A percentile compares a stretch with the other conserved stretches of the same genome.
These are phyloP conservation scores for Aspergillus udagawae DNA, from an alignment of 2,329 filamentous ascomycete genomes.

Conservation along the genomic window DNA sequence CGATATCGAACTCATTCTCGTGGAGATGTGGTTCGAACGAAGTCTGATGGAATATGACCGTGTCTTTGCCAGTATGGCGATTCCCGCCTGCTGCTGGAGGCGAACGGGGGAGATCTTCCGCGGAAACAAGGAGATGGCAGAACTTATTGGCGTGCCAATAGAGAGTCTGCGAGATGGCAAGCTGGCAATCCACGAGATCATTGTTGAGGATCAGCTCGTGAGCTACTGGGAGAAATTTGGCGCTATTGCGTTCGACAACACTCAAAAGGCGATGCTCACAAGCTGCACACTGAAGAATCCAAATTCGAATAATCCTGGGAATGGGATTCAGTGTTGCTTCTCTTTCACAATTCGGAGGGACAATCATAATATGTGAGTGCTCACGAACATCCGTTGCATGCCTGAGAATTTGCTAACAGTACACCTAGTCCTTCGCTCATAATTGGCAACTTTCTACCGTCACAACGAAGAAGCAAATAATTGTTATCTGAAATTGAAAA, in stretches of 20 bases:
- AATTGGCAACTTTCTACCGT: slow-evolving; percentile 92
- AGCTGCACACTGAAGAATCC: slow-evolving; percentile 88
- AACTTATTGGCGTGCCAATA: slow-evolving; percentile 88
- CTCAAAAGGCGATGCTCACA: slow-evolving; percentile 91
- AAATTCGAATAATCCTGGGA: slow-evolving; percentile 56
- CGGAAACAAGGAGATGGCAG: slow-evolving; percentile 98
- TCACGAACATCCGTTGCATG: neutral
- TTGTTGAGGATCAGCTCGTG: slow-evolving; percentile 90
- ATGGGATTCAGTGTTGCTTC: slow-evolving; percentile 88
- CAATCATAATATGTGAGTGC: slow-evolving; percentile 86
- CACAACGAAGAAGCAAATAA: slow-evolving; percentile 57
- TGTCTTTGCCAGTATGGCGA: slow-evolving; percentile 97
- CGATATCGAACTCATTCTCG: slow-evolving; percentile 88
- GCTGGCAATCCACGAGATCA: slow-evolving; percentile 89
- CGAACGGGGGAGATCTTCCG: slow-evolving; percentile 95
- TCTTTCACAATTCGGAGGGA: slow-evolving; percentile 95
- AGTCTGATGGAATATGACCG: slow-evolving; percentile 97
- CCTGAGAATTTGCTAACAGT: slow-evolving; percentile 1
- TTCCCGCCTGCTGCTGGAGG: slow-evolving; percentile 95
- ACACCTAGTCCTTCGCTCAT: slow-evolving; percentile 77
- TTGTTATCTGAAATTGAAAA: neutral
- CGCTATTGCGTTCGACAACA: slow-evolving; percentile 90
- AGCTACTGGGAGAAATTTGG: slow-evolving; percentile 99
- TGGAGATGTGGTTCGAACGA: slow-evolving; percentile 99
- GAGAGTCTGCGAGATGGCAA: slow-evolving; percentile 89